Evolutionary conservation across 2,329 filamentous ascomycete genomes (phyloP).

Genomic region (Ambrosiella xylebori): DNA sequence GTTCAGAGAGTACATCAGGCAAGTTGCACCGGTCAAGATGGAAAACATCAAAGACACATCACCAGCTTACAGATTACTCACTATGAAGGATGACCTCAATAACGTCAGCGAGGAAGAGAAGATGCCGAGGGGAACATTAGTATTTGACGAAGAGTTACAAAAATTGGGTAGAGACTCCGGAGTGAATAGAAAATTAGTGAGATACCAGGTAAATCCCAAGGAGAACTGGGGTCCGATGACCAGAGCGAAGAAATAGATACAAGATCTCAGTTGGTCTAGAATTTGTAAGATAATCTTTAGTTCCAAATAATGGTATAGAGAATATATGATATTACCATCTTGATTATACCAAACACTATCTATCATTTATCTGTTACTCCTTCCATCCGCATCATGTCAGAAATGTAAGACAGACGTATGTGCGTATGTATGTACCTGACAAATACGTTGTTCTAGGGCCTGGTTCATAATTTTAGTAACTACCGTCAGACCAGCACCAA

Average conservation of each 20-base stretch:
- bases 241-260: slow-evolving; percentile 25
- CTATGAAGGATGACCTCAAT: slow-evolving; percentile 13
- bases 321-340: neutral
- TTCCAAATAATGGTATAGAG: neutral
- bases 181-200: slow-evolving; percentile 51
- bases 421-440: too few species aligned
- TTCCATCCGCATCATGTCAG: neutral
- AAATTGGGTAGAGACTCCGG: slow-evolving; percentile 46
- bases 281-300: too few species aligned
- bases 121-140: slow-evolving; percentile 38
- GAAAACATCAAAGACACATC: slow-evolving; percentile 51
- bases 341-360: too few species aligned
- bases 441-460: too few species aligned
- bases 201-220: slow-evolving; percentile 80
- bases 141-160: slow-evolving; percentile 67
- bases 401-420: neutral
- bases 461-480: too few species aligned
- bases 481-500: too few species aligned
- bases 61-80: slow-evolving; percentile 53
- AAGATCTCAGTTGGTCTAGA: neutral
- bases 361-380: too few species aligned
- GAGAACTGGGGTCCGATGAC: slow-evolving; percentile 87
- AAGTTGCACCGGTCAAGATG: slow-evolving; percentile 61
- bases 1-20: slow-evolving; percentile 78
- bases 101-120: slow-evolving; percentile 15